These are phyloP conservation scores for Diaporthe citrichinensis DNA, from an alignment of 2,329 filamentous ascomycete species.

Conservation along the genomic window DNA sequence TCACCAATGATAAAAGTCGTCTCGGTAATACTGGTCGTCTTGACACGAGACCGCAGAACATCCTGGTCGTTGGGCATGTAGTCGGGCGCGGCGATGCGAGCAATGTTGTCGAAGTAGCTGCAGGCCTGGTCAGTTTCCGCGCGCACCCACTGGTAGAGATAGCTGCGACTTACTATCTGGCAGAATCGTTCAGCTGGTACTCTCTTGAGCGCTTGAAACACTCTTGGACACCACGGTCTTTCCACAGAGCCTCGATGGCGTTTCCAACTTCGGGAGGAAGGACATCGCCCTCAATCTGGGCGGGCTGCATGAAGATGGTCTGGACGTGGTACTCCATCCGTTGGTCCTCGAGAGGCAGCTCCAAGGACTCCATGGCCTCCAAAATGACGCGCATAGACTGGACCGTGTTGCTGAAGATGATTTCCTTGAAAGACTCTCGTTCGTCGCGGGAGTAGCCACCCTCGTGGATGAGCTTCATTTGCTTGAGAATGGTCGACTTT, in stretches of 20 bases:
- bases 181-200: slow-evolving; percentile 96
- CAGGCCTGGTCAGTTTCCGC: slow-evolving; percentile 51
- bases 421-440: slow-evolving; percentile 78
- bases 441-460: slow-evolving; percentile 96
- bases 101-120: slow-evolving; percentile 96
- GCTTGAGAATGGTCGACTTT: slow-evolving; percentile 94
- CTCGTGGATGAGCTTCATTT: slow-evolving; percentile 99
- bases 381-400: slow-evolving; percentile 79
- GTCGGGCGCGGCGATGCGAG: slow-evolving; percentile 89
- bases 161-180: slow-evolving; percentile 85
- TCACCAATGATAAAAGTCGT: slow-evolving; percentile 97
- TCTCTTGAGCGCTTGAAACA: slow-evolving; percentile 97
- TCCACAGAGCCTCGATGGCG: slow-evolving; percentile 93
- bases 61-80: slow-evolving; percentile 97
- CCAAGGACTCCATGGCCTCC: slow-evolving; percentile 77
- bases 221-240: slow-evolving; percentile 91
- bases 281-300: slow-evolving; percentile 95
- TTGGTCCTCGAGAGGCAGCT: slow-evolving; percentile 89
- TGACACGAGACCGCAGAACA: slow-evolving; percentile 94
- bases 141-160: background rate
- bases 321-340: slow-evolving; percentile 97
- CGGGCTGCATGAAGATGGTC: slow-evolving; percentile 98
- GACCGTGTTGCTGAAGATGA: slow-evolving; percentile 79
- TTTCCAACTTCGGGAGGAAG: slow-evolving; percentile 94
- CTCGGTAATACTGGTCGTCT: slow-evolving; percentile 97